Evolutionary conservation across 331 rosid species (phyloP), one percentile per base, ranked within the genome.

Genomic region (Acacia concinna): DNA sequence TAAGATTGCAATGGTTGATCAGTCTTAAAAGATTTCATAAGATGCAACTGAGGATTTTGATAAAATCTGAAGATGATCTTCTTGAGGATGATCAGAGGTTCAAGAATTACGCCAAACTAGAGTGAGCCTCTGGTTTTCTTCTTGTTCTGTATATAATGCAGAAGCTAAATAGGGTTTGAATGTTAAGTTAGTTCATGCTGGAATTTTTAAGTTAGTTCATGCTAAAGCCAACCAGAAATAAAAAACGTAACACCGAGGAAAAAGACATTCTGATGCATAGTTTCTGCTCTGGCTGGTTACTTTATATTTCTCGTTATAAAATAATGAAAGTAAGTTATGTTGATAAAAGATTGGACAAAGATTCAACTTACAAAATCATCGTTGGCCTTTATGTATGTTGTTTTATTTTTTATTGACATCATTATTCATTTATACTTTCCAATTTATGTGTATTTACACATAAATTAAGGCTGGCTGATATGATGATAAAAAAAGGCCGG

Each of bases 1-100:
- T 68, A 67, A 52, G 64, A 38, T 81, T 37, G 38, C 67, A 44
- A 38, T 35, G n/a, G 65, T 15, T 68, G 44, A 72, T 80, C 34
- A 12, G 6, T n/a, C 40, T 68, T 12, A 51, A 69, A 69, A 27
- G 37, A 41, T 68, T 6, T 68, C 73, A 27, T 23, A 51, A 40
- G n/a, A 40, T 7, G 66, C 56, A 11, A n/a, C 44, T 32, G 41
- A 1, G 41, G 51, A 35, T 52, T 20, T 65, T 35, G 68, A 73
- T 65, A 46, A 44, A 68, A 31, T 63, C 31, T 40, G 71, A 69
- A 23, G 74, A 56, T 73, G 63, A 74, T 32, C 30, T 74, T 66
- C 63, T n/a, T 14, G 8, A 65, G 69, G 49, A 64, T 64, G 62
- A 25, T 41, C 21, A 2, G 52, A 67, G 34, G 71, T 49, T 23